phyloP scores from a whole-genome alignment of 345 rosid species.

The Linum tenue region DNA sequence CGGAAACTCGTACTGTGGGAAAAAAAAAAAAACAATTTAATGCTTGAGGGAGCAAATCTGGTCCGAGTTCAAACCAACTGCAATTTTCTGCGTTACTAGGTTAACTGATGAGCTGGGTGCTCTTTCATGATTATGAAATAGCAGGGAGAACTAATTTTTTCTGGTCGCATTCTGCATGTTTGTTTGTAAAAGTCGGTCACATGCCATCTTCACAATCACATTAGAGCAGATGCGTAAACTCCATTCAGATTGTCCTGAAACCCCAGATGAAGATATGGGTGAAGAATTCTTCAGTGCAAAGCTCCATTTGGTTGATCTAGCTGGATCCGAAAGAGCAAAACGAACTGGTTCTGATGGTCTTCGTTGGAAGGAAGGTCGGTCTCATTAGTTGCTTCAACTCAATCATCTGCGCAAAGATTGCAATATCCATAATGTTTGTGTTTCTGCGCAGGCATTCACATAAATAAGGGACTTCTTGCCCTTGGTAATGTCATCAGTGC shows the following conservation, averaged over 20 bases:
- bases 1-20: too few relatives aligned
- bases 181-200: slow-evolving; percentile 56
- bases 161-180: neutral
- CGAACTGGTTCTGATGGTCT: slow-evolving; percentile 92
- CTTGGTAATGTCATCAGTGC: slow-evolving; percentile 97
- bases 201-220: slow-evolving; percentile 90
- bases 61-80: neutral
- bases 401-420: too few relatives aligned
- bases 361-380: slow-evolving; percentile 90
- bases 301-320: slow-evolving; percentile 88
- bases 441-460: slow-evolving; percentile 57
- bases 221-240: slow-evolving; percentile 70
- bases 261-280: slow-evolving; percentile 35
- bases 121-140: neutral
- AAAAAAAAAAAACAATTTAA: neutral
- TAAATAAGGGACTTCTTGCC: slow-evolving; percentile 88
- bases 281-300: slow-evolving; percentile 84
- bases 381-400: too few relatives aligned
- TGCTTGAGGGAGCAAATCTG: neutral
- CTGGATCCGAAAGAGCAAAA: slow-evolving; percentile 96
- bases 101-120: too few relatives aligned
- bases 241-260: slow-evolving; percentile 18
- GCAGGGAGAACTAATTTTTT: neutral
- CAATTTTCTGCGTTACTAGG: too few relatives aligned
- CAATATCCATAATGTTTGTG: too few relatives aligned